A percentile compares a stretch with the other conserved stretches of the same genome.
phyloP scores from a whole-genome alignment of 2,329 filamentous ascomycete species.

The Fusarium pseudonygamai region DNA sequence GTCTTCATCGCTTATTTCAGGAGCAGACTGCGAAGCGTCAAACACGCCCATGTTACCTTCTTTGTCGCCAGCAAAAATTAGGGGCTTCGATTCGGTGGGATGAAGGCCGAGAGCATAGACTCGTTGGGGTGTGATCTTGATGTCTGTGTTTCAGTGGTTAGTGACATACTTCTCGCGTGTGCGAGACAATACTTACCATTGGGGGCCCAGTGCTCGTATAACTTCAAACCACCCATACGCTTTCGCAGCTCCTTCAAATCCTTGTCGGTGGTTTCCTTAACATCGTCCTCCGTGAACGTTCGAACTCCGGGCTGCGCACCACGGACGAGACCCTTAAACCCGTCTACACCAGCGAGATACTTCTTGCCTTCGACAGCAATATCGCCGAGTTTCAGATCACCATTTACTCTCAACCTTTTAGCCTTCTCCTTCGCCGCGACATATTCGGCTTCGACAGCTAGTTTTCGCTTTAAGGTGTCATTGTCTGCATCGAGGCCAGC shows the following conservation, averaged over 20 bases:
- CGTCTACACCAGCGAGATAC: slow-evolving; percentile 74
- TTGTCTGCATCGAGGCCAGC: slow-evolving; percentile 63
- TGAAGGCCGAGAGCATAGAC: slow-evolving; percentile 91
- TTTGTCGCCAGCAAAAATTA: slow-evolving; percentile 95
- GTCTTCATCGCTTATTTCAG: slow-evolving; percentile 71
- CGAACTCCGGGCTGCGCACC: slow-evolving; percentile 82
- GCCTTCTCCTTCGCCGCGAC: slow-evolving; percentile 57
- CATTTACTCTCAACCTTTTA: slow-evolving; percentile 65
- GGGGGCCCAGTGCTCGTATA: slow-evolving; percentile 87
- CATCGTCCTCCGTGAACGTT: slow-evolving; percentile 87
- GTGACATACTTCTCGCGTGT: not conserved
- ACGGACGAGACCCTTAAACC: slow-evolving; percentile 66
- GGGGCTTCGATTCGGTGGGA: slow-evolving; percentile 82
- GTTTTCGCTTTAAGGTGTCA: slow-evolving; percentile 59
- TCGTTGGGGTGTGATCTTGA: slow-evolving; percentile 89
- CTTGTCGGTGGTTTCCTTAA: slow-evolving; percentile 81
- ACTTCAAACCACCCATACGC: slow-evolving; percentile 77
- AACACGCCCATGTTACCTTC: slow-evolving; percentile 90
- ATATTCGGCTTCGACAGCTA: slow-evolving; percentile 59
- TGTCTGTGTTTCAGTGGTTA: slow-evolving; percentile 61
- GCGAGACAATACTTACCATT: slow-evolving; percentile 64
- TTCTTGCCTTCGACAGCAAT: slow-evolving; percentile 83
- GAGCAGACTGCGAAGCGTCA: slow-evolving; percentile 78
- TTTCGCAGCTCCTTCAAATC: slow-evolving; percentile 77
- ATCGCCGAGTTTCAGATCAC: slow-evolving; percentile 76